Evolutionary conservation across 371 early-diverging fungal species (phyloP).

Genomic region (Actinomucor elegans): DNA sequence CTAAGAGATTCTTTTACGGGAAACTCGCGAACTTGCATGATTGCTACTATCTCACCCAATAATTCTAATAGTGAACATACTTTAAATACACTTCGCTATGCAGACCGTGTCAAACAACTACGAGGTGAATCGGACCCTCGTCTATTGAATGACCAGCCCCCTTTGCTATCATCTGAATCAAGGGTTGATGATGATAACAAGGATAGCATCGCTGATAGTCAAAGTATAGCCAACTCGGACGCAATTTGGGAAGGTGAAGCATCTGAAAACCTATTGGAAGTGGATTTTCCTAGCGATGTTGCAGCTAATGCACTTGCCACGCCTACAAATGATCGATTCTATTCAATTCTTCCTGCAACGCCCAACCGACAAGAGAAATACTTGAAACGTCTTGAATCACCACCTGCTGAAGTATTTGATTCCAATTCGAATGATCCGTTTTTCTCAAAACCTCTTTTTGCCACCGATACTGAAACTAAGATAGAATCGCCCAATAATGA

Average conservation of each 20-base stretch:
- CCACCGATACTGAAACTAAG: neutral
- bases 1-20: conserved; percentile 98
- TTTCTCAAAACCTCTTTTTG: neutral
- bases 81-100: conserved; percentile 97
- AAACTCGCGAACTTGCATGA: conserved; percentile 95
- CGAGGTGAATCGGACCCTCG: conserved; percentile 46
- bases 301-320: conserved; percentile 31
- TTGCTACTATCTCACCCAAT: conserved; percentile 96
- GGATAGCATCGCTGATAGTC: neutral
- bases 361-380: conserved; percentile 29
- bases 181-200: too few relatives aligned
- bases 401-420: conserved; percentile 30
- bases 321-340: conserved; percentile 30
- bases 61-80: conserved; percentile 94
- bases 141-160: conserved; percentile 2
- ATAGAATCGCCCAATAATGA: too few relatives aligned
- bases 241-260: conserved; percentile 32
- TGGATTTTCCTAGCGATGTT: conserved; percentile 36
- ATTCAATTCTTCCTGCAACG: neutral
- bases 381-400: conserved; percentile 38
- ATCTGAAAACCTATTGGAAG: conserved; percentile 42
- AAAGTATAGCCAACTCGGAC: conserved; percentile 14
- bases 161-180: neutral
- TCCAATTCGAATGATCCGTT: conserved; percentile 4
- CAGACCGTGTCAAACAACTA: conserved; percentile 68